Evolutionary conservation across 352 stramenopile genomes (phyloP), one percentile per base, ranked within the genome.

Genomic region (Phytophthora cactorum): DNA sequence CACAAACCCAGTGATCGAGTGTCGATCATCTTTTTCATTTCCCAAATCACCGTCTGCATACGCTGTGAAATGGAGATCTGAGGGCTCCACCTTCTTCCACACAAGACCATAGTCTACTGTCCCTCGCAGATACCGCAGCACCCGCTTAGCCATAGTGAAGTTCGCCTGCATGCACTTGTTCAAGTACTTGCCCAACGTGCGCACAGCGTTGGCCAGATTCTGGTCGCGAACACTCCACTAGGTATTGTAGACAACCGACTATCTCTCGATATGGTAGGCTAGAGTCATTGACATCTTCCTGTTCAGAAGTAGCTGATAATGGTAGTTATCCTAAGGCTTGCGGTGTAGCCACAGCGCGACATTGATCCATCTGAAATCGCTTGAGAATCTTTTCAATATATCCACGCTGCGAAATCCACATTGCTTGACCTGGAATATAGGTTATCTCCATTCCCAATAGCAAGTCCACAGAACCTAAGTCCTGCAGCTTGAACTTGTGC

Each of bases 1-100:
- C 9, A 63, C 56, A 46, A 39, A 63, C 2, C 56, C 56, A n/a
- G 45, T 51, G n/a, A 63, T 55, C 9, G 56, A 63, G 22, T 50
- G 27, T 1, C 34, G 29, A 22, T 27, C 45, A 31, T 63, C 34
- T 14, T 50, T 55, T 14, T 63, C 45, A 27, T 63, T 63, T 10
- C 46, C 22, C 1, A 63, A 36, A 17, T 56, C 56, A 10, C 31
- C 29, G 11, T 55, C 56, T 9, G 45, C 56, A 29, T 56, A 63
- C 15, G 45, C 32, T 15, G 27, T 27, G 9, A 63, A 39, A 12
- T 63, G 44, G 9, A 49, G 25, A 4, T 43, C 32, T n/a, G 56
- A 17, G 2, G 56, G 22, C 12, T 49, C 45, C 22, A 32, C 14
- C 14, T 63, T 55, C 17, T 50, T 2, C 44, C 29, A 63, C 17